These are phyloP conservation scores for Hyphopichia homilentoma DNA, from an alignment of 805 yeast species.

Conservation along the genomic window DNA sequence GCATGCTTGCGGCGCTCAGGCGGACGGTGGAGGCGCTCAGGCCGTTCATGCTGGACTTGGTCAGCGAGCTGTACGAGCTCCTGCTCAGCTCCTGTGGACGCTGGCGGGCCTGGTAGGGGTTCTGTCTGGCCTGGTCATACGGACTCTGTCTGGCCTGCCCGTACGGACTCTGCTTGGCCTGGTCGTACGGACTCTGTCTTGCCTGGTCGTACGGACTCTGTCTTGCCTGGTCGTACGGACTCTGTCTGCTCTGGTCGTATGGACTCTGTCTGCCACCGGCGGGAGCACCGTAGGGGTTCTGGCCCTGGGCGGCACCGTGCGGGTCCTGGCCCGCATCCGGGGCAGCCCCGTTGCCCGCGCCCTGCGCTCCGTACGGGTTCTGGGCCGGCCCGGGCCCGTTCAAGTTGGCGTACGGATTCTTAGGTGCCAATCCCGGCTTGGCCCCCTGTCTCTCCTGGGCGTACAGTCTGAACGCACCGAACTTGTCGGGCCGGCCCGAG, in stretches of 20 bases:
- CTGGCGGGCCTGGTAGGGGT: neutral
- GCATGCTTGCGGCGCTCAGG: constrained; percentile 3
- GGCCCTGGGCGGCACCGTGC: constrained; percentile 1
- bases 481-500: constrained; percentile 40
- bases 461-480: constrained; percentile 47
- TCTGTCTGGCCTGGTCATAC: neutral
- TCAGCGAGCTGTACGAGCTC: too few relatives aligned
- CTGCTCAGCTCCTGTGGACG: neutral
- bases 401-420: constrained; percentile 39
- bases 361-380: neutral
- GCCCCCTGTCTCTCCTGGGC: constrained; percentile 40
- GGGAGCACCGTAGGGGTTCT: constrained; percentile 3
- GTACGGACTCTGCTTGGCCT: constrained; percentile 5
- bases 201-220: neutral
- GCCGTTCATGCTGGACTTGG: constrained; percentile 1
- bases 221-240: neutral
- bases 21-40: constrained; percentile 5
- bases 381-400: constrained; percentile 12
- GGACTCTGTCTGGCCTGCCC: constrained; percentile 1
- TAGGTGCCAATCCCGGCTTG: constrained; percentile 37
- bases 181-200: neutral
- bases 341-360: constrained; percentile 4
- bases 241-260: neutral
- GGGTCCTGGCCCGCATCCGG: constrained; percentile 7
- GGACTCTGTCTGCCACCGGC: constrained; percentile 4